These are phyloP conservation scores for Aspergillus fumigatus DNA, from an alignment of 2,329 filamentous ascomycete species.

Conservation along the genomic window DNA sequence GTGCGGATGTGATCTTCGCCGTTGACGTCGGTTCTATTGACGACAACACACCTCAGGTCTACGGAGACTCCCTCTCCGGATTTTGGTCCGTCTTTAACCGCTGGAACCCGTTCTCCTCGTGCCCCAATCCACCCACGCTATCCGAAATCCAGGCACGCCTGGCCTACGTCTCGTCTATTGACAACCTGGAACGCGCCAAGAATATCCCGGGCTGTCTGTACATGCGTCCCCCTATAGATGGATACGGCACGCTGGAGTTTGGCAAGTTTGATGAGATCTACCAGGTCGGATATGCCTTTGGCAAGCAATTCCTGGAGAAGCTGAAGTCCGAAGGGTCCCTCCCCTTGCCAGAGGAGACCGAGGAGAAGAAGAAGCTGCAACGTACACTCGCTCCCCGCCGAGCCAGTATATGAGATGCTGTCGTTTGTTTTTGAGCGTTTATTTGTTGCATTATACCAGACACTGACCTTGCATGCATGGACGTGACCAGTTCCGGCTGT, in stretches of 20 bases:
- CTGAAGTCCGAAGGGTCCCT: conserved; percentile 75
- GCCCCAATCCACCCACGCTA: conserved; percentile 87
- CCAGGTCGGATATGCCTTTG: conserved; percentile 79
- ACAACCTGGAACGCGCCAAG: conserved; percentile 91
- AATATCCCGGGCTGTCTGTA: conserved; percentile 86
- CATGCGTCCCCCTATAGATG: conserved; percentile 91
- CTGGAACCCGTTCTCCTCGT: conserved; percentile 90
- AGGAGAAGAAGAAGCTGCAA: conserved; percentile 70
- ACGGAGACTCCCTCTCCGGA: conserved; percentile 89
- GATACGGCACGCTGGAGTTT: conserved; percentile 92
- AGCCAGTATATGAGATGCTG: conserved; percentile 57
- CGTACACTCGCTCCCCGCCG: conserved; percentile 75
- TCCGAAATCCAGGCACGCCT: conserved; percentile 93
- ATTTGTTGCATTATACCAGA: background rate
- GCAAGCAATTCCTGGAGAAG: conserved; percentile 71
- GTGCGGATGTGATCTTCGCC: conserved; percentile 90
- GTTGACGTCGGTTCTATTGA: conserved; percentile 91
- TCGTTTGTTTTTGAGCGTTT: background rate
- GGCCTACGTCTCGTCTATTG: conserved; percentile 91
- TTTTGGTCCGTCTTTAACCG: conserved; percentile 93
- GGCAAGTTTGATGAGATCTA: conserved; percentile 98
- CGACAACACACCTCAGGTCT: conserved; percentile 84
- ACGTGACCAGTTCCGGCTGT: background rate
- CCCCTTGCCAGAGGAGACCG: conserved; percentile 64
- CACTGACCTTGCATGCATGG: background rate